Percentiles rank a stretch among this genome's conserved stretches.
Conservation (phyloP, 805 yeast species). For the Saturnispora hagleri region DNA sequence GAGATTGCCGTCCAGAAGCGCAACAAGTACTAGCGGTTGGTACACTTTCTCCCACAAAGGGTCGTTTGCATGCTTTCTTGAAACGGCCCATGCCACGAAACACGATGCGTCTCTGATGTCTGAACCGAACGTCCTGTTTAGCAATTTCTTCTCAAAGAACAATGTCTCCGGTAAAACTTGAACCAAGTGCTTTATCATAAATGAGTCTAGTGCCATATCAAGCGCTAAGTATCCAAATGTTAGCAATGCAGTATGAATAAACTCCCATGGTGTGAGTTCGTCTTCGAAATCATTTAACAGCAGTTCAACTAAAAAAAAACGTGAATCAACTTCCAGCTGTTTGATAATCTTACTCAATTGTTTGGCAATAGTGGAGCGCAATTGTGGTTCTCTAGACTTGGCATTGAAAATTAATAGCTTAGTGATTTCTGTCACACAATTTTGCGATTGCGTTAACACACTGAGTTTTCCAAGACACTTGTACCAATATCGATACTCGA, state of each 20-base stretch:
- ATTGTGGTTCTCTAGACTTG: conserved; percentile 41
- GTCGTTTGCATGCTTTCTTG: conserved; percentile 29
- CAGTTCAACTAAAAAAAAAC: neutral
- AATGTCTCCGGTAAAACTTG: conserved; percentile 38
- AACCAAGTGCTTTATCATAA: conserved; percentile 19
- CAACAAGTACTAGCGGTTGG: conserved; percentile 37
- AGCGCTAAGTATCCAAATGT: conserved; percentile 39
- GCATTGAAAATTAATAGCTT: conserved; percentile 31
- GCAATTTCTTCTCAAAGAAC: conserved; percentile 47
- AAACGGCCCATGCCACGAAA: conserved; percentile 74
- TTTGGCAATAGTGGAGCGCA: conserved; percentile 61
- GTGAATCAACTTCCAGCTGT: conserved; percentile 10
- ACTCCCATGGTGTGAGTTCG: neutral
- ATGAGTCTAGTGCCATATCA: neutral
- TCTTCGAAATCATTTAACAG: neutral
- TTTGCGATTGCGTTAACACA: neutral
- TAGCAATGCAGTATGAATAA: conserved; percentile 47
- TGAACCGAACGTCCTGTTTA: conserved; percentile 47
- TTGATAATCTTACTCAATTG: conserved; percentile 43
- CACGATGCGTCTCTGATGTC: conserved; percentile 81
- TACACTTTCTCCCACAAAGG: conserved; percentile 15
- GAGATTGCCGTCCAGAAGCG: conserved; percentile 66
- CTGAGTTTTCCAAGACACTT: neutral
- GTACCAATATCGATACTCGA: neutral
- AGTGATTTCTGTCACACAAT: neutral